A percentile compares a stretch with the other conserved stretches of the same genome.
Evolutionary conservation across 2,329 filamentous ascomycete genomes (phyloP).

Genomic region (Claviceps monticola): DNA sequence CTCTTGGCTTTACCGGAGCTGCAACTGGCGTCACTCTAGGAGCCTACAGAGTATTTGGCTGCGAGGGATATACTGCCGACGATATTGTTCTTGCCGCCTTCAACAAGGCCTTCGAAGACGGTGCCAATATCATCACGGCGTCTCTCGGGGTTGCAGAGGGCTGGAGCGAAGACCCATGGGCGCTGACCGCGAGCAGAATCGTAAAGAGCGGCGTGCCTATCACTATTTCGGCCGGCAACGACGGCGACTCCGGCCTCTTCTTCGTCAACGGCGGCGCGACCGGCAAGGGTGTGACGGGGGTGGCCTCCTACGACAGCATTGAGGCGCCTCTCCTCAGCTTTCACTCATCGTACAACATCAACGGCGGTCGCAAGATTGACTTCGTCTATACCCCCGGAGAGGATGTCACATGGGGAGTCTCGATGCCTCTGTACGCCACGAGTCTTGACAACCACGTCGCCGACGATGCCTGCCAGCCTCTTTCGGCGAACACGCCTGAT

Average conservation of each 20-base stretch:
- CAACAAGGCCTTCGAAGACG: slow-evolving; percentile 26
- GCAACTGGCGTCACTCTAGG: slow-evolving; percentile 25
- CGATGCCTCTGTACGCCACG: slow-evolving; percentile 14
- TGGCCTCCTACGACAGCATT: slow-evolving; percentile 29
- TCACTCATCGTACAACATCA: slow-evolving; percentile 22
- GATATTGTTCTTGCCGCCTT: slow-evolving; percentile 27
- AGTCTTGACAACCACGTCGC: slow-evolving; percentile 21
- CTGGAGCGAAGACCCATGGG: slow-evolving; percentile 17
- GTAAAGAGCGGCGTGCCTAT: slow-evolving; percentile 27
- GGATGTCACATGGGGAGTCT: slow-evolving; percentile 5
- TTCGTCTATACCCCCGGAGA: not conserved
- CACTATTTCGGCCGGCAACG: slow-evolving; percentile 30
- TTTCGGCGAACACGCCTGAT: slow-evolving; percentile 35
- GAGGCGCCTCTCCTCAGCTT: slow-evolving; percentile 23
- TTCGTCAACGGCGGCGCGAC: slow-evolving; percentile 24
- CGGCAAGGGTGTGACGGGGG: slow-evolving; percentile 26
- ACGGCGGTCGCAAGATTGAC: slow-evolving; percentile 2
- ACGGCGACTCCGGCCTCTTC: slow-evolving; percentile 27
- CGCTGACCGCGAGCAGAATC: slow-evolving; percentile 25
- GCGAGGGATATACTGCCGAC: slow-evolving; percentile 15
- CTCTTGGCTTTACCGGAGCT: slow-evolving; percentile 24
- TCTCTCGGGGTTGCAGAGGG: slow-evolving; percentile 5
- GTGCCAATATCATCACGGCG: slow-evolving; percentile 20
- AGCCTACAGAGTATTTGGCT: slow-evolving; percentile 24
- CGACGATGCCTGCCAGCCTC: slow-evolving; percentile 15